Base-by-base conservation (phyloP, 441 rosid species). In the Daphne laureola region DNA sequence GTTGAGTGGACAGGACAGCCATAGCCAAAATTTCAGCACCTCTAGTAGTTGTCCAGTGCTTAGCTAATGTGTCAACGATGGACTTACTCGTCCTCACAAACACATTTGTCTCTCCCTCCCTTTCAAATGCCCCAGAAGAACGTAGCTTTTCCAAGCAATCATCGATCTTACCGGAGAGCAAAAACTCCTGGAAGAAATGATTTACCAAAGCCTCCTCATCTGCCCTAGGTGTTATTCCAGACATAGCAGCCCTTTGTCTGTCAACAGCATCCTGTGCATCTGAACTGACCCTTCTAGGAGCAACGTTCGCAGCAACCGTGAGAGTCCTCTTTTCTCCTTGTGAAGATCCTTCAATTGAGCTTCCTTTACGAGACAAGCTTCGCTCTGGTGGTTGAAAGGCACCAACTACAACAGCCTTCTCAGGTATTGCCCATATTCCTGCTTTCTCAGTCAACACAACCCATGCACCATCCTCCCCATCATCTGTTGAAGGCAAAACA, bases 41-140 rank as follows among this genome's bases (percentile, higher is more conserved):
- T 74, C 97, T 87, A 57, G 96, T 90, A 52, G 96, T 90, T 58
- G 97, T 90, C 99, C 97, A 93, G 68, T 93, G 99, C 75, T 93
- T 93, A 65, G 97, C 92, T 66, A 93, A 81, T 64, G 95, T 86
- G 79, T 90, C 93, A 48, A 87, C 87, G 26, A 93, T 87, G 5
- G 87, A 83, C 77, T 82, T 90, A 72, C 99, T 93, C 54, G 69
- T 78, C 67, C 91, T 76, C 44, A 84, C 78, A 67, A 93, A 90
- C 63, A 85, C 81, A 70, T 74, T 90, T 48, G 86, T 72, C 70
- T 85, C 97, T 61, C 95, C 96, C 65, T 82, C 97, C 71, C 81
- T 87, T 66, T 85, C 95, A 78, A 93, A 90, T 62, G 96, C 96
- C 59, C 97, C 91, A 40, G 89, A 78, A 51, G 69, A 76, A 64